Evolutionary conservation across 108 stramenopile species (phyloP), one percentile per base, ranked within the genome.

Genomic region (Nannochloropsis salina): DNA sequence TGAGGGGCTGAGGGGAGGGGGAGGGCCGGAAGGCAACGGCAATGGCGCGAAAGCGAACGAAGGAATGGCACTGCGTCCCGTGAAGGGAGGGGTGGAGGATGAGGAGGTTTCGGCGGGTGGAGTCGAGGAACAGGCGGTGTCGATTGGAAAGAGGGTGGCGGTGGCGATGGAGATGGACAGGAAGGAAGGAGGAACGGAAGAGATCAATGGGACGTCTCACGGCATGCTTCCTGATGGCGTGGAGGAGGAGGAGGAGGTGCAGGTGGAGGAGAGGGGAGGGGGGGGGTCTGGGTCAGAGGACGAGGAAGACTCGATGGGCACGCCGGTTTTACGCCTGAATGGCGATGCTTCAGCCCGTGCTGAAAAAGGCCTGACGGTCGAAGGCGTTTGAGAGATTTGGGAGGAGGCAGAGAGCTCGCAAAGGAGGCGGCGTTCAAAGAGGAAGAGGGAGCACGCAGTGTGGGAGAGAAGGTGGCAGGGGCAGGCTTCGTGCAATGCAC

Each of bases 301-400:
- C 61, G 61, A 74, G 4, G 15, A n/a, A n/a, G 61, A 74, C 61
- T 74, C 61, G 15, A 15, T n/a, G n/a, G 61, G 61, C 61, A 74
- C 61, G 61, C 61, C 61, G n/a, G 61, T n/a, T n/a, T 74, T 74
- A n/a, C 61, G n/a, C 20, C 61, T 74, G 61, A 74, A 74, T 8
- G 61, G 31, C 31, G 31, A 31, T 31, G 31, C 31, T 31, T 31
- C 31, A 31, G 31, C 31, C 31, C 31, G 31, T 31, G 31, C 31
- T 31, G 31, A 1, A 31, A 31, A 31, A 31, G 31, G 31, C 31
- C 31, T 31, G 31, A 31, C 31, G 31, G 31, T 31, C 31, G 31
- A 31, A 31, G 31, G 31, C 31, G 0, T 31, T 31, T 31, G 31
- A 31, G 0, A 31, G 31, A 31, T 31, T 31, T 31, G 31, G 31